A percentile compares a stretch with the other conserved stretches of the same genome.
Evolutionary conservation across 1,284 basidiomycete species (phyloP).

Genomic region (Singerocomus rubriflavus): DNA sequence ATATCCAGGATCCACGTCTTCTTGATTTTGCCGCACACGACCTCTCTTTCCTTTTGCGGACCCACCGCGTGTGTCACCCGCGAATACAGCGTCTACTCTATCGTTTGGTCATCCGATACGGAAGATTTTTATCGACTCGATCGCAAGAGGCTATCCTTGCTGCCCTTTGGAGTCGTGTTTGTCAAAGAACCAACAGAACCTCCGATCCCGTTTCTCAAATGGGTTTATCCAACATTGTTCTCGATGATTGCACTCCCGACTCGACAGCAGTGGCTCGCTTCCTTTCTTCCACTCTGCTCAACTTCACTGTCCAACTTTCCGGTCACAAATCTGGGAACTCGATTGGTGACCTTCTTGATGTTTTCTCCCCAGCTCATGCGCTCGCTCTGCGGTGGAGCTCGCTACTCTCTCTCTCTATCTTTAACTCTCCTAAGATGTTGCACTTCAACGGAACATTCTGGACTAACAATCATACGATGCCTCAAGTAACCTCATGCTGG

Average conservation of each 20-base stretch:
- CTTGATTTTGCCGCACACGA: constrained; percentile 20
- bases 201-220: background rate
- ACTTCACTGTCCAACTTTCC: background rate
- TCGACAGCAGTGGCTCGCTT: constrained; percentile 14
- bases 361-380: constrained; percentile 16
- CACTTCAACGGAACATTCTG: background rate
- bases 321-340: background rate
- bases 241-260: constrained; percentile 5
- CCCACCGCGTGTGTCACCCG: constrained; percentile 23
- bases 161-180: constrained; percentile 24
- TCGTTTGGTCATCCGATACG: constrained; percentile 22
- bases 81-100: constrained; percentile 31
- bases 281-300: constrained; percentile 18
- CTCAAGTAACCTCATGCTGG: constrained; percentile 20
- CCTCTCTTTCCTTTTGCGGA: constrained; percentile 22
- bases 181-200: background rate
- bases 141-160: constrained; percentile 22
- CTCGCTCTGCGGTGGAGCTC: constrained; percentile 24
- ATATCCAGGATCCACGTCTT: constrained; percentile 16
- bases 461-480: constrained; percentile 1
- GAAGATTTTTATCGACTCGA: constrained; percentile 11
- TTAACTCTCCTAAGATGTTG: constrained; percentile 14
- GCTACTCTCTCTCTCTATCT: constrained; percentile 19
- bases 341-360: constrained; percentile 9
- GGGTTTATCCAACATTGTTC: background rate